Percentiles rank a stretch among this genome's conserved stretches.
These are phyloP conservation scores for Eutrema salsugineum DNA, from an alignment of 441 rosid species.

Conservation along the genomic window DNA sequence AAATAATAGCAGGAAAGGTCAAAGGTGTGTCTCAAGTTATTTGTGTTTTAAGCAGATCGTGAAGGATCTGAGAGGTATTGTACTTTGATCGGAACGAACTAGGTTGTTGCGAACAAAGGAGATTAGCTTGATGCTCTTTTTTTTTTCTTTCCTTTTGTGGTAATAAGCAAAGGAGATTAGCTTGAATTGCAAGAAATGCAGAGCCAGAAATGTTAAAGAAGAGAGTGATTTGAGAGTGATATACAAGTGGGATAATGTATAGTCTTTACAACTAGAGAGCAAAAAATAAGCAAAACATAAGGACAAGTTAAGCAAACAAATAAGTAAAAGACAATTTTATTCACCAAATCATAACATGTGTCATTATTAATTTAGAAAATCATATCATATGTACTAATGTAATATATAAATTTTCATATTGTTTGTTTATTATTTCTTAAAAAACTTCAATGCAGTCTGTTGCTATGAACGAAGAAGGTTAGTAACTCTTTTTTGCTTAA, in stretches of 20 bases:
- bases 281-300: too few relatives aligned
- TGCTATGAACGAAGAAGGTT: too few relatives aligned
- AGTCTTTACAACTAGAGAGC: slow-evolving; percentile 20
- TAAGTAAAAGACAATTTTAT: too few relatives aligned
- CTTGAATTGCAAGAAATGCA: slow-evolving; percentile 67
- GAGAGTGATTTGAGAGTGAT: slow-evolving; percentile 16
- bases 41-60: neutral
- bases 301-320: too few relatives aligned
- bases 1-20: neutral
- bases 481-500: too few relatives aligned
- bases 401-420: too few relatives aligned
- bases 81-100: neutral
- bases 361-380: too few relatives aligned
- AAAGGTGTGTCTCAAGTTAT: neutral
- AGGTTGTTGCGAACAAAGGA: neutral
- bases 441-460: too few relatives aligned
- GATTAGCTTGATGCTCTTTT: too few relatives aligned
- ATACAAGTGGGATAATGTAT: neutral
- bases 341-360: too few relatives aligned
- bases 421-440: too few relatives aligned
- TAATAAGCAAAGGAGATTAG: slow-evolving; percentile 53
- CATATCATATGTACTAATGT: too few relatives aligned
- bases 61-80: neutral
- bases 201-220: slow-evolving; percentile 48
- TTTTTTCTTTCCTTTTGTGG: neutral